Conservation (phyloP, 176 grass and related monocot genomes). For the Melocanna baccifera region DNA sequence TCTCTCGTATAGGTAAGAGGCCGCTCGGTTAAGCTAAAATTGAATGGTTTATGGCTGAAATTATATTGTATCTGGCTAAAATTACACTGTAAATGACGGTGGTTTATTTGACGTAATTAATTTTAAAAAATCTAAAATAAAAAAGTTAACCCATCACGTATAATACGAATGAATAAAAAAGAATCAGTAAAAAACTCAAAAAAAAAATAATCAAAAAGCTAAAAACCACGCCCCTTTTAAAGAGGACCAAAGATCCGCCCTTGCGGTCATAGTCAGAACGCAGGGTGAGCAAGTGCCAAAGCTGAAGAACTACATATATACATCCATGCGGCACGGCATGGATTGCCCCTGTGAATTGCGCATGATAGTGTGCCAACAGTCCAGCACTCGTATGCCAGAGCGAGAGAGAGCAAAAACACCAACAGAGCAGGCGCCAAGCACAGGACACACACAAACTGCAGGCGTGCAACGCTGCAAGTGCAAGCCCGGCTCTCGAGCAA, state of each 20-base stretch:
- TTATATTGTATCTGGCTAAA: too few species aligned
- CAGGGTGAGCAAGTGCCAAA: neutral
- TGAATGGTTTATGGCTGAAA: too few species aligned
- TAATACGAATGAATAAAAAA: too few species aligned
- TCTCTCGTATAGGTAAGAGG: too few species aligned
- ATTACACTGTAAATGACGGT: too few species aligned
- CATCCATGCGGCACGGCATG: neutral
- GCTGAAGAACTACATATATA: neutral
- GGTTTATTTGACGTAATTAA: too few species aligned
- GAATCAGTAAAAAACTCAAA: too few species aligned
- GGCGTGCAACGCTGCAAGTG: slow-evolving; percentile 18
- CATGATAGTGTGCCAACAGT: neutral
- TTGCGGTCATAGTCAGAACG: neutral
- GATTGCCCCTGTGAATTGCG: neutral
- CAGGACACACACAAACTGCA: neutral
- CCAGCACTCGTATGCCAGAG: neutral
- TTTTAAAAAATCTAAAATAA: too few species aligned
- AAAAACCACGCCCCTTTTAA: too few species aligned
- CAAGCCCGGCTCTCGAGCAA: neutral
- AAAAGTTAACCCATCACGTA: too few species aligned
- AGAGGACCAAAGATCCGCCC: neutral
- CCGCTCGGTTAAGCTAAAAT: too few species aligned
- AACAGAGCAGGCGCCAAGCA: neutral
- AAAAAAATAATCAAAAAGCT: too few species aligned
- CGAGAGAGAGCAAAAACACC: neutral